Conservation (phyloP, 1,139 yeast species). For the Debaryomycetaceae sp. region DNA sequence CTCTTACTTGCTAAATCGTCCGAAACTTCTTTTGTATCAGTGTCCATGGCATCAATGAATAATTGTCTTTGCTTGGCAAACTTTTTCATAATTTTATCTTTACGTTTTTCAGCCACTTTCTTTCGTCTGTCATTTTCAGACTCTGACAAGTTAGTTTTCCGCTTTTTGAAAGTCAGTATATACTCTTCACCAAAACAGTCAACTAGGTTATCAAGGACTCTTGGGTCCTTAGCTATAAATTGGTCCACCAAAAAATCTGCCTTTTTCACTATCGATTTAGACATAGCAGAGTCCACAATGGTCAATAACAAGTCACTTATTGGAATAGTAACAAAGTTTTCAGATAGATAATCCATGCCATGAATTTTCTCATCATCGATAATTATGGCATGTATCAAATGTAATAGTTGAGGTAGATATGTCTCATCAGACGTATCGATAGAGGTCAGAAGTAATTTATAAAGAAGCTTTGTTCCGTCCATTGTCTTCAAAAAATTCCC, state of each 20-base stretch:
- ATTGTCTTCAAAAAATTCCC: conserved; percentile 51
- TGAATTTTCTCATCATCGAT: conserved; percentile 48
- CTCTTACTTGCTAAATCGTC: conserved; percentile 9
- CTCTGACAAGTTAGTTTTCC: conserved; percentile 24
- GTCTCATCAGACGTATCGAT: conserved; percentile 50
- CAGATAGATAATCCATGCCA: conserved; percentile 38
- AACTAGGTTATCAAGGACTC: conserved; percentile 47
- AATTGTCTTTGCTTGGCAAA: conserved; percentile 41
- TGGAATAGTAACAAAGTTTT: conserved; percentile 51
- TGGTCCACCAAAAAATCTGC: conserved; percentile 55
- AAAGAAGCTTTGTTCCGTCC: conserved; percentile 54
- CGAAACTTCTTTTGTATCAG: conserved; percentile 8
- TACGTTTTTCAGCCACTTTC: conserved; percentile 36
- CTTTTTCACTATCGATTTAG: conserved; percentile 46
- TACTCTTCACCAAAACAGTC: conserved; percentile 58
- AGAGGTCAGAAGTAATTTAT: conserved; percentile 53
- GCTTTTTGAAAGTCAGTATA: conserved; percentile 38
- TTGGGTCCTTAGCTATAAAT: conserved; percentile 45
- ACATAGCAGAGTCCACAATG: conserved; percentile 48
- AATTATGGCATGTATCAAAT: conserved; percentile 62
- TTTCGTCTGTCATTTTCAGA: conserved; percentile 44
- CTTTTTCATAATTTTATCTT: conserved; percentile 37
- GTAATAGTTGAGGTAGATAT: conserved; percentile 58
- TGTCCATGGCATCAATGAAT: conserved; percentile 27
- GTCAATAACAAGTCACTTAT: conserved; percentile 53